phyloP scores from a whole-genome alignment of 2,329 filamentous ascomycete species.

The Torrubiella hemipterigena region DNA sequence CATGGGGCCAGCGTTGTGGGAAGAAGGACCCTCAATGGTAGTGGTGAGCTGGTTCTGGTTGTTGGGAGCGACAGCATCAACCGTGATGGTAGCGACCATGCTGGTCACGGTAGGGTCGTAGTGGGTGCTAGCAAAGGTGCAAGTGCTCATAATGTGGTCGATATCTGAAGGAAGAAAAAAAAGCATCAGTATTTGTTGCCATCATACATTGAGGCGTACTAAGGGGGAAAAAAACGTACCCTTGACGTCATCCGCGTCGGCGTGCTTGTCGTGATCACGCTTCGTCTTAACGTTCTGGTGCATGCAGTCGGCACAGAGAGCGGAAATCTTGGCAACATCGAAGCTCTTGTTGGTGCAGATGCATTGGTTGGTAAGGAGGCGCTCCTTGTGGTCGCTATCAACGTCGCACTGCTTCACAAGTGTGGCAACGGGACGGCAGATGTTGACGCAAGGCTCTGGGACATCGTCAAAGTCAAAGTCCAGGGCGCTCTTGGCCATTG shows the following conservation, averaged over 20 bases:
- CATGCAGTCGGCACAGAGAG: conserved; percentile 14
- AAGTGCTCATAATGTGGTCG: neutral
- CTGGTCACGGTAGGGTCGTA: conserved; percentile 5
- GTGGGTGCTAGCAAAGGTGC: neutral
- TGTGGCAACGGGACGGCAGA: conserved; percentile 23
- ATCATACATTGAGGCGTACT: neutral
- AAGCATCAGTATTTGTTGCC: no score
- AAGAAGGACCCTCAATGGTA: neutral
- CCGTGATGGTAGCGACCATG: conserved; percentile 7
- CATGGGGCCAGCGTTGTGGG: no score
- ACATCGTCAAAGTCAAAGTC: conserved; percentile 21
- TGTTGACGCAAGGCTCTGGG: conserved; percentile 19
- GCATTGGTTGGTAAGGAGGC: conserved; percentile 25
- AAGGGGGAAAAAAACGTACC: neutral
- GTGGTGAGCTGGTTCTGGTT: neutral
- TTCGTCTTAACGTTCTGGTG: conserved; percentile 7
- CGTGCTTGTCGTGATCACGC: conserved; percentile 2
- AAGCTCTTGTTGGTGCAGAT: conserved; percentile 28
- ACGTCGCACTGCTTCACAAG: conserved; percentile 23
- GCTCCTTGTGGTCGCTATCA: conserved; percentile 20
- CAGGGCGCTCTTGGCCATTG: no score
- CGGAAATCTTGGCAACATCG: conserved; percentile 21
- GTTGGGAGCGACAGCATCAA: neutral
- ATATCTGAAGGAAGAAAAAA: no score
- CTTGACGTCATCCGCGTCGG: conserved; percentile 3